Evolutionary conservation across 768 basidiomycete genomes (phyloP), one percentile per base, ranked within the genome.

Genomic region (Boletus tomentosulus): DNA sequence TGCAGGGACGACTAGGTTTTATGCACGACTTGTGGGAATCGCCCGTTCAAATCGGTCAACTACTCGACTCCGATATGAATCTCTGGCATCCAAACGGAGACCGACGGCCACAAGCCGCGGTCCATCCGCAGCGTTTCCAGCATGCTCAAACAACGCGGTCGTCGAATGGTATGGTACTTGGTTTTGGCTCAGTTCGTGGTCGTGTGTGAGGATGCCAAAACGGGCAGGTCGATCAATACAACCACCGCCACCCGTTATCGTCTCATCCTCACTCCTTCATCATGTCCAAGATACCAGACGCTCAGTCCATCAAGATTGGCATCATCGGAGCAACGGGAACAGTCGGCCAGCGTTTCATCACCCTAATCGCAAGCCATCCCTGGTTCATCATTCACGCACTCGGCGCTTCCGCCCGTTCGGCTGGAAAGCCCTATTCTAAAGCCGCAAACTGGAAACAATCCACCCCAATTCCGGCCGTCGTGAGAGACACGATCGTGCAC

Each of bases 331-430:
- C 92, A 1, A 95, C 92, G 0, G 92, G 96, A 53, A 97, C 92
- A 45, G 96, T 98, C 46, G 95, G 96, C 24, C 96, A 98, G 72
- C 83, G 94, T 38, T 99, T 98, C 71, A 89, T 98, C 70, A 79
- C 84, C 47, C 84, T 98, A 46, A 86, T 99, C 46, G 77, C 91
- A 4, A 67, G 74, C 7, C 97, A 99, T 67, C 94, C 96, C 0
- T 98, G 87, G 84, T 98, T 99, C 72, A 74, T 76, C 55, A 78
- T 98, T 60, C 85, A 87, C 68, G 86, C 83, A 0, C 81, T 99
- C 39, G 96, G 95, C 38, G 97, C 97, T 41, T 96, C 92, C 10
- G 73, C 86, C 2, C 72, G 93, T 63, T 95, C 92, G 2, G 92
- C 92, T 13, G 92, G 92, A 10, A 91, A 92, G 65, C 66, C 76